Evolutionary conservation across 1,139 yeast genomes (phyloP).

Genomic region (Schizosaccharomyces versatilis): DNA sequence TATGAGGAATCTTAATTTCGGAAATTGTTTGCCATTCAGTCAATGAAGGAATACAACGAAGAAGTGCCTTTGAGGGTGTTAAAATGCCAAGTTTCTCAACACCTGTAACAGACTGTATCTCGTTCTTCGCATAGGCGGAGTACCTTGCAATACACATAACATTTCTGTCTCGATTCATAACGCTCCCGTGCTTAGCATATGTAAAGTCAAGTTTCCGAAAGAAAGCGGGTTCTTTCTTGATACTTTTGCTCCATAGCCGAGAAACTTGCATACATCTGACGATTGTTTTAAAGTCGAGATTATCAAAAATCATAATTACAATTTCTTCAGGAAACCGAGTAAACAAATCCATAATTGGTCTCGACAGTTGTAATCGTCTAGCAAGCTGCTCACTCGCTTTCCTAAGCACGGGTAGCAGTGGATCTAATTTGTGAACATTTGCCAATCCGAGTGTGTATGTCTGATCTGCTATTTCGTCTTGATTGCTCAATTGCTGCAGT

Average conservation of each 20-base stretch:
- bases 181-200: background rate
- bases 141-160: background rate
- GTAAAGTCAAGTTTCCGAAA: background rate
- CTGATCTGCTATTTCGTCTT: conserved; percentile 5
- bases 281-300: background rate
- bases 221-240: background rate
- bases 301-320: background rate
- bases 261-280: conserved; percentile 2
- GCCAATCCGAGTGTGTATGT: conserved; percentile 6
- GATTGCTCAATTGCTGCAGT: conserved; percentile 4
- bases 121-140: background rate
- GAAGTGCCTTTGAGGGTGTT: background rate
- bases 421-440: conserved; percentile 4
- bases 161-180: background rate
- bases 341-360: background rate
- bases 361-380: background rate
- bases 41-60: background rate
- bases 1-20: background rate
- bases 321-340: background rate
- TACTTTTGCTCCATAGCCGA: background rate
- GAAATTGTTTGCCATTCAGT: background rate
- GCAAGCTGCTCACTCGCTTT: background rate
- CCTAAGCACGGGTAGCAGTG: background rate
- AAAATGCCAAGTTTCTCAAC: background rate
- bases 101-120: background rate